Conservation (phyloP, 129 eudicot species). For the Solidago caesia region DNA sequence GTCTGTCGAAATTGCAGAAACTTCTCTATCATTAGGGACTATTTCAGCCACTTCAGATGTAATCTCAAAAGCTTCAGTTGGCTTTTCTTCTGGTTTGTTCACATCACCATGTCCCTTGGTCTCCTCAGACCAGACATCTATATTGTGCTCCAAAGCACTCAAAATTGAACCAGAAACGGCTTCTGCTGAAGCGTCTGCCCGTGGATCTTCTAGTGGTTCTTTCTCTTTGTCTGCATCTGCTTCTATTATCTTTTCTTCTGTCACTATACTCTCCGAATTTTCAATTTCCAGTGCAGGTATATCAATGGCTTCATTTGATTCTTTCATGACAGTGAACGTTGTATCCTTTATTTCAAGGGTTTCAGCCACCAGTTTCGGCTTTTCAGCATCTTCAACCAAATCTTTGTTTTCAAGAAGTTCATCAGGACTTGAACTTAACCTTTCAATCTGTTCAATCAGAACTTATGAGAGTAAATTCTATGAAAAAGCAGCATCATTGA, state of each 20-base stretch:
- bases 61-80: constrained; percentile 21
- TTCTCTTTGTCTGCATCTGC: constrained; percentile 18
- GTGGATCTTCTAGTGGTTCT: constrained; percentile 18
- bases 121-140: constrained; percentile 13
- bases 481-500: neutral
- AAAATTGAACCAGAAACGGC: constrained; percentile 20
- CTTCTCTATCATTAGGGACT: constrained; percentile 23
- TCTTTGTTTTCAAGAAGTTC: constrained; percentile 22
- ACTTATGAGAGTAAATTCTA: constrained; percentile 13
- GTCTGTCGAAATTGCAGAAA: constrained; percentile 8
- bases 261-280: constrained; percentile 10
- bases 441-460: constrained; percentile 27
- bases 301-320: constrained; percentile 27
- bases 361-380: constrained; percentile 10
- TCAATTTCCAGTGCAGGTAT: constrained; percentile 13
- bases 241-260: constrained; percentile 19
- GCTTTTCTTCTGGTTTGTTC: constrained; percentile 25
- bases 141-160: constrained; percentile 24
- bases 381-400: constrained; percentile 17
- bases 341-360: constrained; percentile 21
- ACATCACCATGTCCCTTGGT: constrained; percentile 5
- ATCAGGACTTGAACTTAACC: constrained; percentile 3
- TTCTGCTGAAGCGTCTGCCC: constrained; percentile 18
- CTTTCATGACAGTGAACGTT: constrained; percentile 19
- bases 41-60: constrained; percentile 23